Base-by-base conservation (phyloP, 2,329 filamentous ascomycete species). In the Hortaea werneckii region DNA sequence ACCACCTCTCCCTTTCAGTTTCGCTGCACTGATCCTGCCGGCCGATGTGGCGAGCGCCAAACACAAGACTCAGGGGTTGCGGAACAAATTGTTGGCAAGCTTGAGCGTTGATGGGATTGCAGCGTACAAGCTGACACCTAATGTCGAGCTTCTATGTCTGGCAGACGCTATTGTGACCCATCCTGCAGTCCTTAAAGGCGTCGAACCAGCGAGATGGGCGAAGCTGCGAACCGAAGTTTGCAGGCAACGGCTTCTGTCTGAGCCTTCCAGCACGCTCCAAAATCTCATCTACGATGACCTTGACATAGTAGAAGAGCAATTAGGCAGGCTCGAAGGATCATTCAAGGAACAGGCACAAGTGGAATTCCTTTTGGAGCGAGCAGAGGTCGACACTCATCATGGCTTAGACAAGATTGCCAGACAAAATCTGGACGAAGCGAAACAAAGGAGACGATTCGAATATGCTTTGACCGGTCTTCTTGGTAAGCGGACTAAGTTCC, bases 401-500 rank as follows among this genome's bases (percentile, higher is more conserved):
- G 87, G 89, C 0, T 76, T 85, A 37, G 87, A 95, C 57, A 76
- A 75, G 37, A 83, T 83, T 58, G 89, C 90, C 0, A 76, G 77
- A 50, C 74, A 80, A 41, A 82, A 85, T 50, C 68, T 98, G 5
- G 74, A 81, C 26, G 69, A 77, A 46, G 89, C 89, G 0, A 77
- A 81, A 0, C 67, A 69, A 39, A 67, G 78, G 32, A 82, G 81
- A n/a, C 76, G 78, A 0, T 86, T 98, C 48, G 73, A 79, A 12
- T 96, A 94, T 65, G 83, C 82, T 0, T 65, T 98, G 45, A 94
- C 87, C 0, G 92, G 92, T 34, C 79, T 86, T 20, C 67, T 98
- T 54, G 92, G 92, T 11, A 96, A 88, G 67, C 73, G 84, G 49
- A 94, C 87, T 1, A 83, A 78, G 54, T 94, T 81, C 47, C 87